Conservation (phyloP, 1,284 basidiomycete genomes). For the Phlebopus sp. region DNA sequence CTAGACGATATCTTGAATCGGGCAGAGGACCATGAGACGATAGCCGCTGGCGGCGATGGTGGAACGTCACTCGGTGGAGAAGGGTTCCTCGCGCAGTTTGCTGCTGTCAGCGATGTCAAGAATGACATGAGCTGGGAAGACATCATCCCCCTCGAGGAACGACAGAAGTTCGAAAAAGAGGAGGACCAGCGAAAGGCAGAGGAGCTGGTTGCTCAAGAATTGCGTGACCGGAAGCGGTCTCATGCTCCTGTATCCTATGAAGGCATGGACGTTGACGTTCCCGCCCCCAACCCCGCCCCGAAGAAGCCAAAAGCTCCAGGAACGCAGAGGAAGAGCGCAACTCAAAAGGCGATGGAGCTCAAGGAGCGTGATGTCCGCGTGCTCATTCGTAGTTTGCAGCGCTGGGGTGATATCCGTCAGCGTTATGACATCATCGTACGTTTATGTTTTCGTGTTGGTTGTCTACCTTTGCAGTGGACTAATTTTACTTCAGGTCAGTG, state of each 20-base stretch:
- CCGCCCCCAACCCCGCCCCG: conserved; percentile 51
- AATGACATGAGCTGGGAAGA: conserved; percentile 99
- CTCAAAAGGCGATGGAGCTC: conserved; percentile 92
- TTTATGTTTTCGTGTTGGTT: conserved; percentile 20
- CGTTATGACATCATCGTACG: conserved; percentile 92
- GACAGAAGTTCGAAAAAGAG: conserved; percentile 82
- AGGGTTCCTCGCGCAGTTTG: conserved; percentile 94
- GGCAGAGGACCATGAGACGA: conserved; percentile 96
- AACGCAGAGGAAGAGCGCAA: conserved; percentile 78
- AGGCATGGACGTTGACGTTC: conserved; percentile 85
- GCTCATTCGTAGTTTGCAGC: conserved; percentile 91
- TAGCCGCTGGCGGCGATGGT: conserved; percentile 74
- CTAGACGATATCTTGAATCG: conserved; percentile 97
- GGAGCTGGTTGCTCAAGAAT: conserved; percentile 62
- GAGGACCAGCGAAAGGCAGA: conserved; percentile 73
- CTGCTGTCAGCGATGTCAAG: conserved; percentile 96
- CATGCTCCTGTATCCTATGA: conserved; percentile 89
- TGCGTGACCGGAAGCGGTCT: conserved; percentile 76
- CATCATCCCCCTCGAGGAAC: conserved; percentile 94
- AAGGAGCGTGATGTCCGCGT: conserved; percentile 97
- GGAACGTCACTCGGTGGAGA: conserved; percentile 92
- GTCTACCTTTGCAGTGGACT: conserved; percentile 8
- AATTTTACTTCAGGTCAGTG: conserved; percentile 59
- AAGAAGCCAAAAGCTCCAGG: conserved; percentile 73
- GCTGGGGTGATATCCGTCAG: conserved; percentile 96